Base-by-base conservation (phyloP, 2,329 filamentous ascomycete species). In the Graphilbum sp. region DNA sequence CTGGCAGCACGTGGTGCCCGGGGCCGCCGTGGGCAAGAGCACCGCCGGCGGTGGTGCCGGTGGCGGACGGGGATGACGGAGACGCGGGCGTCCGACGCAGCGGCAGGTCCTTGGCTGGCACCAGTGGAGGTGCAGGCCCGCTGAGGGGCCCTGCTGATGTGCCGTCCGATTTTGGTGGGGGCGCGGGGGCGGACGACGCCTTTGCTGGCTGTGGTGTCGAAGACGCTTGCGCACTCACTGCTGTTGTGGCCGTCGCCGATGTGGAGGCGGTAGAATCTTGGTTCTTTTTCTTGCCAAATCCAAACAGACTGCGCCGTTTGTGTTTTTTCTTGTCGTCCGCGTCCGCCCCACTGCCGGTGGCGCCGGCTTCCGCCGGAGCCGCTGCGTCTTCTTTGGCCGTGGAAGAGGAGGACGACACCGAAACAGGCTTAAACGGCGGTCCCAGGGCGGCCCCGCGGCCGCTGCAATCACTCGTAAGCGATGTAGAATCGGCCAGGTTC, bases 1-100 rank as follows among this genome's bases (percentile, higher is more conserved):
- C 63, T 13, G 76, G 72, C 11, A 65, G 54, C 34, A 59, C 55
- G 49, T 62, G 57, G 47, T 45, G 16, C 7, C 30, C 16, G 30
- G 17, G 16, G 30, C 16, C 4, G 10, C 41, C 38, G 24, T 40
- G 33, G 27, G 35, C 34, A 17, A 19, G 61, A 52, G 47, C 62
- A 52, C 42, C 42, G 10, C 34, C 29, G n/a, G 27, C 32, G 3
- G 20, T 32, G 2, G 38, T 35, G 23, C 18, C 35, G 2, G 38
- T 35, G 23, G 18, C 30, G 15, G 32, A 35, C 11, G 27, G 27
- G 4, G 27, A 29, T 5, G 27, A 29, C 27, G 27, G 27, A 5
- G 27, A 13, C 15, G 27, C 27, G 8, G 27, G 27, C 27, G 27
- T n/a, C 13, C 13, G 7, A 15, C 13, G 27, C 27, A 29, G 11